Conservation (phyloP, 345 rosid genomes). For the Mangifera indica region DNA sequence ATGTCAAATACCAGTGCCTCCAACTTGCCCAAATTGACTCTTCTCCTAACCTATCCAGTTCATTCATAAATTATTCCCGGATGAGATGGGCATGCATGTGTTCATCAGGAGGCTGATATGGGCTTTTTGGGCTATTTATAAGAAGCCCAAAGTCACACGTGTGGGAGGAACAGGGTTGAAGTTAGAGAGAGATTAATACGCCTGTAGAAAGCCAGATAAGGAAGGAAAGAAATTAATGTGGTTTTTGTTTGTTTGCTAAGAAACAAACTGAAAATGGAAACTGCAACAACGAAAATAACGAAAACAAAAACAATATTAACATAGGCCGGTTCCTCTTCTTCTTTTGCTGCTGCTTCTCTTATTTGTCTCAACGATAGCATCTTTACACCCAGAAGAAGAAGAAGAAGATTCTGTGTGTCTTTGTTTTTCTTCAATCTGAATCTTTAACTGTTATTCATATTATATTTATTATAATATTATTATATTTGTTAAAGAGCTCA, state of each 20-base stretch:
- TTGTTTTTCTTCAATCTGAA: background rate
- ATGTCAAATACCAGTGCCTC: background rate
- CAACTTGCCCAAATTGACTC: no score
- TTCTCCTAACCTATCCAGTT: no score
- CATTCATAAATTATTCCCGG: no score
- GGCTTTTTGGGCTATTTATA: no score
- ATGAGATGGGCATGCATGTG: no score
- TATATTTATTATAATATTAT: background rate
- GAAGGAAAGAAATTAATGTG: background rate
- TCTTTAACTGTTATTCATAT: background rate
- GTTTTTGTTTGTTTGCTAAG: background rate
- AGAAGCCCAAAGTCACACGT: no score
- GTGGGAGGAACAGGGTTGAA: no score
- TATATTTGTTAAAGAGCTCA: background rate
- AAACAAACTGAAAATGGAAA: conserved; percentile 17
- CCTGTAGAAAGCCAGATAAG: conserved; percentile 10
- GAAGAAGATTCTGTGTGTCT: background rate
- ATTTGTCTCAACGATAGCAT: conserved; percentile 12
- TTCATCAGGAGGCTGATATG: no score
- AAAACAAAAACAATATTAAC: conserved; percentile 13
- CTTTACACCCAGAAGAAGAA: conserved; percentile 3
- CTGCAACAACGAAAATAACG: conserved; percentile 3
- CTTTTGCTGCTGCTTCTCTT: background rate
- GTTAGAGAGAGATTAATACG: background rate
- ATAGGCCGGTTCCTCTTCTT: background rate